These are phyloP conservation scores for Candida ovalis DNA, from an alignment of 805 yeast species.

Conservation along the genomic window DNA sequence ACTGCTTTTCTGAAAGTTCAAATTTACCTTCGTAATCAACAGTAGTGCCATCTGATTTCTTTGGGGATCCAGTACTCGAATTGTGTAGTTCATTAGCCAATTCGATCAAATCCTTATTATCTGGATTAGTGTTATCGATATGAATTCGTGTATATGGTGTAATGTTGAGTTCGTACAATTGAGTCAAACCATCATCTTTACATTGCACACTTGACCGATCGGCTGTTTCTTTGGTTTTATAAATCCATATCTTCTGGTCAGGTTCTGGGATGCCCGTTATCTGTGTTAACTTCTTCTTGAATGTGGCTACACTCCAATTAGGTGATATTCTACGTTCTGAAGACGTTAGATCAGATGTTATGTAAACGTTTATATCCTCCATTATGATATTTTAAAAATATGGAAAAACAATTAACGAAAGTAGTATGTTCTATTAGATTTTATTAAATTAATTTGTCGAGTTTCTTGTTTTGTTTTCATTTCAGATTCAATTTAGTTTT, in stretches of 20 bases:
- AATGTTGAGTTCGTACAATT: conserved; percentile 29
- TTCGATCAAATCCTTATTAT: conserved; percentile 39
- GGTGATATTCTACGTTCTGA: conserved; percentile 66
- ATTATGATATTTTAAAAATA: conserved; percentile 1
- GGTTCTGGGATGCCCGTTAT: conserved; percentile 72
- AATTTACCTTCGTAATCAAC: conserved; percentile 8
- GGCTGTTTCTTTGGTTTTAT: conserved; percentile 36
- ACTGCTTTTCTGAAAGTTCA: not conserved
- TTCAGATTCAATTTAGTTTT: too few species aligned
- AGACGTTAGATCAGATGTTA: conserved; percentile 63
- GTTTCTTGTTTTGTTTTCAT: too few species aligned
- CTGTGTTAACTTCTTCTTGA: conserved; percentile 54
- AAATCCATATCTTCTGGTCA: conserved; percentile 48
- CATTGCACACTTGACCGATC: conserved; percentile 28
- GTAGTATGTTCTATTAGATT: too few species aligned
- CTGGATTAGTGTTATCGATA: conserved; percentile 53
- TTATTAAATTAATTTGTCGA: not conserved
- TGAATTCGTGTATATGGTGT: conserved; percentile 45
- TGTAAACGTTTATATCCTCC: conserved; percentile 41
- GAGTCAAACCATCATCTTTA: conserved; percentile 12
- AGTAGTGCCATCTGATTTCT: too few species aligned
- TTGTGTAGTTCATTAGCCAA: conserved; percentile 19
- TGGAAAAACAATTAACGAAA: too few species aligned
- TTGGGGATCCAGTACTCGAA: not conserved
- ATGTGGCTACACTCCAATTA: conserved; percentile 52